Evolutionary conservation across 805 yeast genomes (phyloP).

Genomic region (Candida sonorensis): DNA sequence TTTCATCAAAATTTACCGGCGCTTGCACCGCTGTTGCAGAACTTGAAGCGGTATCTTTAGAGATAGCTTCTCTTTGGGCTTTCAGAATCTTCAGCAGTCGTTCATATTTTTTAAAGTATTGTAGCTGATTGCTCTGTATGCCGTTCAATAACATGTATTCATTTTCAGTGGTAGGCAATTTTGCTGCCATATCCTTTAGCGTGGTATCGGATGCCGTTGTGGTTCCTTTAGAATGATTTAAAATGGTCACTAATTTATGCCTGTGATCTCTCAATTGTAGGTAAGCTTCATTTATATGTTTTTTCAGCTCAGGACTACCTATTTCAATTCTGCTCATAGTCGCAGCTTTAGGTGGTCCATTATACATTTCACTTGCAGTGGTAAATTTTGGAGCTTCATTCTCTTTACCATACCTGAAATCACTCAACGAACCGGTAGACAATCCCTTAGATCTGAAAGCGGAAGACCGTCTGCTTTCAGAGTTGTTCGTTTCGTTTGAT

Average conservation of each 20-base stretch:
- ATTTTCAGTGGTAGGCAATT: slow-evolving; percentile 43
- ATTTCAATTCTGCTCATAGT: slow-evolving; percentile 7
- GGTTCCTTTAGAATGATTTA: slow-evolving; percentile 29
- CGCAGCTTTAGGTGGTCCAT: slow-evolving; percentile 12
- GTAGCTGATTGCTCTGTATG: slow-evolving; percentile 25
- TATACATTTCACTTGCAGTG: slow-evolving; percentile 12
- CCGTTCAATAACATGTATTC: slow-evolving; percentile 38
- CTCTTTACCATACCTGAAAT: slow-evolving; percentile 14
- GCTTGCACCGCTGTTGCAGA: too few relatives aligned
- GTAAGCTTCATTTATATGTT: slow-evolving; percentile 25
- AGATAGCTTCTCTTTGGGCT: slow-evolving; percentile 9
- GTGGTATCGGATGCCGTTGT: slow-evolving; percentile 33
- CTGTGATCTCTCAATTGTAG: slow-evolving; percentile 34
- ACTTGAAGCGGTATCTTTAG: background rate
- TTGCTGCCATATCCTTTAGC: slow-evolving; percentile 47
- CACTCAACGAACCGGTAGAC: background rate
- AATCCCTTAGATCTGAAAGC: too few relatives aligned
- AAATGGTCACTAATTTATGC: slow-evolving; percentile 33
- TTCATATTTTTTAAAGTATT: slow-evolving; percentile 20
- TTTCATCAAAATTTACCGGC: too few relatives aligned
- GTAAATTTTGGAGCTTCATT: slow-evolving; percentile 13
- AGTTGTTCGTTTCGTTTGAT: slow-evolving; percentile 1
- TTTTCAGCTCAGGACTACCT: slow-evolving; percentile 18
- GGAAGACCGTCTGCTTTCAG: too few relatives aligned
- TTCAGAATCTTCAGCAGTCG: slow-evolving; percentile 17